Evolutionary conservation across 768 basidiomycete genomes (phyloP).

Genomic region (Mycena albidolilacea): DNA sequence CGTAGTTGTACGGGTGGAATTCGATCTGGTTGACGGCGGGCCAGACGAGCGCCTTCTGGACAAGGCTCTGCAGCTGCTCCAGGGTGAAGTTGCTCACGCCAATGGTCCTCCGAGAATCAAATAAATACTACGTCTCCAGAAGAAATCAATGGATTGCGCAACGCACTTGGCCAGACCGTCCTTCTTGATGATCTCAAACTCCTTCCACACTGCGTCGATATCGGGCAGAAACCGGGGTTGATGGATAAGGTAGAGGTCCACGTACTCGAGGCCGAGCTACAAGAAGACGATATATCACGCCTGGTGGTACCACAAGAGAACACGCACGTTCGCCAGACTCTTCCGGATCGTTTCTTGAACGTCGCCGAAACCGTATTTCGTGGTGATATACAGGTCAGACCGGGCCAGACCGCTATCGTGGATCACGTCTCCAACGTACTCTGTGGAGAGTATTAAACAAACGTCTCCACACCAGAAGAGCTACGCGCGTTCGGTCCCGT

Average conservation of each 20-base stretch:
- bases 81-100: slow-evolving; percentile 67
- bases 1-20: slow-evolving; percentile 68
- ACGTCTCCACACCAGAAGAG: slow-evolving; percentile 39
- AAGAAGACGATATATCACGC: too few species aligned
- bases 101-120: slow-evolving; percentile 57
- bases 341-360: too few species aligned
- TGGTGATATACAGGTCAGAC: too few species aligned
- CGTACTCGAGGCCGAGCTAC: slow-evolving; percentile 60
- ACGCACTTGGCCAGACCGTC: slow-evolving; percentile 45
- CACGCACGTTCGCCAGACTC: too few species aligned
- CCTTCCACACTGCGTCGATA: slow-evolving; percentile 52
- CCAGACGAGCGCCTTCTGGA: slow-evolving; percentile 55
- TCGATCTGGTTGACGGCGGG: slow-evolving; percentile 57
- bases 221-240: slow-evolving; percentile 47
- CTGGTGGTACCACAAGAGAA: too few species aligned
- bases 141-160: neutral
- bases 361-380: too few species aligned
- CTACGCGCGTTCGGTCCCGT: slow-evolving; percentile 39
- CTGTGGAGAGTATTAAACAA: slow-evolving; percentile 42
- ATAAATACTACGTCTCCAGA: neutral
- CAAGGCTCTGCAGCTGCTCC: slow-evolving; percentile 56
- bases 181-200: slow-evolving; percentile 58
- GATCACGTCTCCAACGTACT: slow-evolving; percentile 46
- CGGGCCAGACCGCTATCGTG: slow-evolving; percentile 29
- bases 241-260: slow-evolving; percentile 71